Percentiles rank a stretch among this genome's conserved stretches.
These are phyloP conservation scores for Lactarius deliciosus DNA, from an alignment of 768 basidiomycete species.

Conservation along the genomic window DNA sequence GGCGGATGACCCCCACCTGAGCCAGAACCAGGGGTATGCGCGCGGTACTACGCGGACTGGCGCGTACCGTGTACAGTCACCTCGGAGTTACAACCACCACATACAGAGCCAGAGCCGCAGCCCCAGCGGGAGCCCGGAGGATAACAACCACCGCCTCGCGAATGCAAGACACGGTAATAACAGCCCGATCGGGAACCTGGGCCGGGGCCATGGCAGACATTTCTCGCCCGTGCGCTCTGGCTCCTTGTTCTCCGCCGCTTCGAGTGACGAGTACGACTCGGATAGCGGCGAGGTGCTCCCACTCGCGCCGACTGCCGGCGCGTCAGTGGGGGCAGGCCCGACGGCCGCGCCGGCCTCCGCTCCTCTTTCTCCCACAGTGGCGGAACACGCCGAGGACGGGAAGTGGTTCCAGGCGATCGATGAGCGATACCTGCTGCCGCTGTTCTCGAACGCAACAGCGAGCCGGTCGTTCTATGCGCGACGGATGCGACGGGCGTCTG, in stretches of 20 bases:
- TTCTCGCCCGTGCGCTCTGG: constrained; percentile 31
- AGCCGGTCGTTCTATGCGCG: constrained; percentile 85
- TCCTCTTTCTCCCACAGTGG: constrained; percentile 8
- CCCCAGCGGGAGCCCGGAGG: not conserved
- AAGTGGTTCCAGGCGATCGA: constrained; percentile 97
- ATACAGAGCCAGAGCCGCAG: constrained; percentile 28
- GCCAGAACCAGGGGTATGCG: constrained; percentile 30
- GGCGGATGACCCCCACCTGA: constrained; percentile 26
- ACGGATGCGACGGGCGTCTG: constrained; percentile 52
- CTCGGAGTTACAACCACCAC: constrained; percentile 65
- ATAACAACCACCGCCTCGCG: not conserved
- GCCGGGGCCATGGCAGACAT: constrained; percentile 2
- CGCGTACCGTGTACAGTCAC: constrained; percentile 47
- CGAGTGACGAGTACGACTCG: constrained; percentile 76
- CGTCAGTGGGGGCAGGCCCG: not conserved
- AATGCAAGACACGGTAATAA: not conserved
- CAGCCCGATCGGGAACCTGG: not conserved
- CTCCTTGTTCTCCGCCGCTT: constrained; percentile 63
- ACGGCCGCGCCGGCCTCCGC: constrained; percentile 5
- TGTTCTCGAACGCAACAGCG: constrained; percentile 94
- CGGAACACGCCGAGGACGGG: constrained; percentile 38
- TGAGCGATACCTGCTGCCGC: constrained; percentile 88
- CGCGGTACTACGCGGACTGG: constrained; percentile 39
- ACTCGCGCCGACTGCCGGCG: constrained; percentile 54
- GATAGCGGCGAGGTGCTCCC: constrained; percentile 76